Evolutionary conservation across 768 basidiomycete genomes (phyloP), one percentile per base, ranked within the genome.

Genomic region (Boletus reticuloceps): DNA sequence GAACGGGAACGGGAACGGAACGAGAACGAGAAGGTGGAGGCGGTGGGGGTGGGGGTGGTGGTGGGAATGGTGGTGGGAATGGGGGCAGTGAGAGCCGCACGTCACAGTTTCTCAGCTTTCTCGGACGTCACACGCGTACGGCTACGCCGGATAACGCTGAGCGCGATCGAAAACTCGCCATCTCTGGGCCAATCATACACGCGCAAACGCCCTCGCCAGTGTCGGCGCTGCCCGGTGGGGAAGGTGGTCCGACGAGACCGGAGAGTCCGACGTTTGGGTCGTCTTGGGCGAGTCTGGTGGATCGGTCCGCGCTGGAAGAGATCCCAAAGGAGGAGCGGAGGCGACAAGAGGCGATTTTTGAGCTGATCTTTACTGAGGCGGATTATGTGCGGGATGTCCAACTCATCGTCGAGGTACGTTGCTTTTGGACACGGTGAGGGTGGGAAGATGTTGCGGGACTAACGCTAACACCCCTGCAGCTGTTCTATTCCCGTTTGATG

Each of bases 291-390:
- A 96, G 94, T 68, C 73, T 98, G 47, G 87, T 98, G 0, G 91
- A 97, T 63, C 85, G 85, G 59, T 82, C 85, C 34, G 92, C 90
- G 0, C 70, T 98, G 20, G 88, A 88, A 31, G 91, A 83, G 7
- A 86, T 98, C 42, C 89, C 91, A 1, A 68, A 79, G 1, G 75
- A 76, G 22, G 96, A 98, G 68, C 79, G 95, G 43, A 86, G 85
- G 55, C 80, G 95, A 51, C 96, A 98, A 72, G 96, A 98, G 78
- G 88, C 91, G 0, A 96, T 97, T 49, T 98, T 98, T 61, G 96
- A 99, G 73, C 79, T 98, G 50, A 96, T 98, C 61, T 80, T 81
- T 7, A 98, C 96, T 0, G 96, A 99, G 69, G 80, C 78, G 9
- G 83, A 89, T 0, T 99, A 97, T 64, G 93, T 98, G 43, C 81